A percentile compares a stretch with the other conserved stretches of the same genome.
phyloP scores from a whole-genome alignment of 805 yeast genomes.

The Ogataea angusta region DNA sequence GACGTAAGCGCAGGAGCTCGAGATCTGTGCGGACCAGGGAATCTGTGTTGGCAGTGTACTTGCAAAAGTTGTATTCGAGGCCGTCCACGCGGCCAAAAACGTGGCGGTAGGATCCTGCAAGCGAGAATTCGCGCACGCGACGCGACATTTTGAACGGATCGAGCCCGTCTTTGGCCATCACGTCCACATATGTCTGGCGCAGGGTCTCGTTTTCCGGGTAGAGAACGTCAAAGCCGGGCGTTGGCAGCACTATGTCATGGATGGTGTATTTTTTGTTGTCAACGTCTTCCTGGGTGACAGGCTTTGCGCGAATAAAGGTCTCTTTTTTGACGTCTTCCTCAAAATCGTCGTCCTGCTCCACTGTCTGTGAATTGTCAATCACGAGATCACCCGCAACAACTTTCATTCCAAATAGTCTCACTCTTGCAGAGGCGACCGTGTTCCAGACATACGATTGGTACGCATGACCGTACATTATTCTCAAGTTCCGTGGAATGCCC shows the following conservation, averaged over 20 bases:
- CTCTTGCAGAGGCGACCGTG: conserved; percentile 71
- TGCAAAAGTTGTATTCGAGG: conserved; percentile 58
- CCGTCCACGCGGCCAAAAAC: conserved; percentile 63
- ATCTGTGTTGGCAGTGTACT: conserved; percentile 61
- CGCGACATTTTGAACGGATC: conserved; percentile 85
- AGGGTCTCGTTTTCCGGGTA: conserved; percentile 73
- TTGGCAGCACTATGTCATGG: conserved; percentile 87
- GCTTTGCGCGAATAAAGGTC: conserved; percentile 61
- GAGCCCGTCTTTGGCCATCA: conserved; percentile 77
- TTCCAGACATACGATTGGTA: conserved; percentile 98
- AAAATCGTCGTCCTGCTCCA: conserved; percentile 37
- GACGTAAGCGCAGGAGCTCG: conserved; percentile 42
- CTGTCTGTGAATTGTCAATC: conserved; percentile 20
- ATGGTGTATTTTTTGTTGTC: conserved; percentile 56
- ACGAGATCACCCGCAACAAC: conserved; percentile 84
- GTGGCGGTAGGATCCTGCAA: conserved; percentile 85
- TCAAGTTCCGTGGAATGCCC: conserved; percentile 86
- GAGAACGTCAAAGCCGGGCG: conserved; percentile 90
- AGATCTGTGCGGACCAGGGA: conserved; percentile 79
- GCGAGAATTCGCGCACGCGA: conserved; percentile 81
- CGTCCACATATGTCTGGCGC: conserved; percentile 57
- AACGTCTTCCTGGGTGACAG: conserved; percentile 72
- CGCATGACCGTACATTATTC: conserved; percentile 96
- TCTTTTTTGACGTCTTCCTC: conserved; percentile 68
- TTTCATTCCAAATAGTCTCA: conserved; percentile 63